phyloP scores from a whole-genome alignment of 176 grass and related monocot genomes.

The Oryza brachyantha region DNA sequence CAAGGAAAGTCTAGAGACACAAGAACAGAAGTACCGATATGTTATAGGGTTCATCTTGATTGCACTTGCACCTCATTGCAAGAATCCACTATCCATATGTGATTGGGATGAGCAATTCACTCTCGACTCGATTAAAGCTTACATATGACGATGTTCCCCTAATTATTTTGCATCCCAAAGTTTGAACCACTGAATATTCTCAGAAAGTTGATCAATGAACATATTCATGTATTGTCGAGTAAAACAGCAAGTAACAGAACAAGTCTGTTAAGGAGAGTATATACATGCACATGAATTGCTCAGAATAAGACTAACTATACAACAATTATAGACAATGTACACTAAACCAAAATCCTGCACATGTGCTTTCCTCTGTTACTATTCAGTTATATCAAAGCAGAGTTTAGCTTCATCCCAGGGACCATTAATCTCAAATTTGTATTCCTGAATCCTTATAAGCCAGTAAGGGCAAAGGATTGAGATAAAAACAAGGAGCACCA shows the following conservation, averaged over 20 bases:
- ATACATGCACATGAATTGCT: slow-evolving; percentile 6
- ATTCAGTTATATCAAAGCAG: slow-evolving; percentile 92
- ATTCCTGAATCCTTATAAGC: slow-evolving; percentile 96
- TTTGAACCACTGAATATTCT: neutral
- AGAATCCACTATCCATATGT: neutral
- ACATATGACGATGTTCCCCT: neutral
- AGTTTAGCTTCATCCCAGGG: slow-evolving; percentile 98
- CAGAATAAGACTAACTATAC: neutral
- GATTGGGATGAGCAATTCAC: neutral
- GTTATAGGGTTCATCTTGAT: neutral
- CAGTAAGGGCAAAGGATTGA: slow-evolving; percentile 79
- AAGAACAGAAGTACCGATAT: neutral
- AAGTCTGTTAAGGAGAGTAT: neutral
- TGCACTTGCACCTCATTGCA: neutral
- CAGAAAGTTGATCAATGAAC: slow-evolving; percentile 10
- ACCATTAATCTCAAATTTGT: slow-evolving; percentile 99
- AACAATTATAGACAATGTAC: neutral
- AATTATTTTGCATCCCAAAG: neutral
- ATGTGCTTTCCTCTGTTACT: neutral
- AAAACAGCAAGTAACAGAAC: neutral
- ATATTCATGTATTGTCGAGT: slow-evolving; percentile 1
- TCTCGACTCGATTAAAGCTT: neutral
- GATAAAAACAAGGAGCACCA: slow-evolving; percentile 68
- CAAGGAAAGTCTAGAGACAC: neutral
- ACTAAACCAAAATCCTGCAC: slow-evolving; percentile 12